A percentile compares a stretch with the other conserved stretches of the same genome.
These are phyloP conservation scores for Grosmannia serpens DNA, from an alignment of 2,329 filamentous ascomycete species.

Conservation along the genomic window DNA sequence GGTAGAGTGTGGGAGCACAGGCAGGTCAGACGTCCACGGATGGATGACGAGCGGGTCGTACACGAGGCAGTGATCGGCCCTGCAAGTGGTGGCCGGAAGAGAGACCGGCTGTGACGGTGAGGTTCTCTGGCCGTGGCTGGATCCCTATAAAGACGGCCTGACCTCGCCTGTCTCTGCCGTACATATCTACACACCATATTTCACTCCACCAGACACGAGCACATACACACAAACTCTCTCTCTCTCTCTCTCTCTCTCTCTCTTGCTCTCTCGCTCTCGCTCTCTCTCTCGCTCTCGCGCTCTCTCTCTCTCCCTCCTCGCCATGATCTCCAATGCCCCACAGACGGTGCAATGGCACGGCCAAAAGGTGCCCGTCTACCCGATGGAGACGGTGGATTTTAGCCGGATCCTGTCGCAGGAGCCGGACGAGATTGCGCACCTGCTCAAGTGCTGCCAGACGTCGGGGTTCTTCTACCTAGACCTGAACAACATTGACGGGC, in stretches of 20 bases:
- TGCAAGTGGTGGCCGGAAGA: background rate
- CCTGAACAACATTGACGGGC: constrained; percentile 39
- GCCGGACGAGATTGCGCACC: constrained; percentile 38
- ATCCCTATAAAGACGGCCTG: no score
- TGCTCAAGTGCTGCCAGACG: constrained; percentile 35
- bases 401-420: constrained; percentile 40
- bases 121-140: no score
- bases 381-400: constrained; percentile 41
- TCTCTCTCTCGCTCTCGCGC: no score
- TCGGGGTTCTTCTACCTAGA: constrained; percentile 47
- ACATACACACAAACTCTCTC: no score
- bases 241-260: no score
- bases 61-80: background rate
- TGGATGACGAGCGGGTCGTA: background rate
- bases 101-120: background rate
- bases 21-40: no score
- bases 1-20: no score
- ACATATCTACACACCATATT: no score
- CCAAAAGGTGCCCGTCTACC: constrained; percentile 36
- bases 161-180: no score
- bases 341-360: constrained; percentile 37
- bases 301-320: background rate
- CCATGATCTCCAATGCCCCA: constrained; percentile 12
- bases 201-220: no score
- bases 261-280: no score